Evolutionary conservation across 257 asterid species (phyloP).

Genomic region (Lavandula angustifolia): DNA sequence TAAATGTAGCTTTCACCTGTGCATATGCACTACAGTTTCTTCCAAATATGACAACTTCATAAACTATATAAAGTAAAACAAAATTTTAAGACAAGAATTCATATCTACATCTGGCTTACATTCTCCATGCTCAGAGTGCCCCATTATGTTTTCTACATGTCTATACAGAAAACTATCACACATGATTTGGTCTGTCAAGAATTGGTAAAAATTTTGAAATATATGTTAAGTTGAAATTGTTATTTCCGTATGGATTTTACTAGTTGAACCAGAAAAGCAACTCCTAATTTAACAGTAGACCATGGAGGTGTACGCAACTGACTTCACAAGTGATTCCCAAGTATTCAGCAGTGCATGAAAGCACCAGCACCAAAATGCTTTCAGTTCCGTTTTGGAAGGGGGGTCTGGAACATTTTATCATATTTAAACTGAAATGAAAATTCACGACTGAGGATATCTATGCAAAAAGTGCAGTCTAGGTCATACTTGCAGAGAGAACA

Average conservation of each 20-base stretch:
- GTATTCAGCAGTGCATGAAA: conserved; percentile 3
- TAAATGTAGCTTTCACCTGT: neutral
- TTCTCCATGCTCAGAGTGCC: neutral
- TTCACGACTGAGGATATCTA: neutral
- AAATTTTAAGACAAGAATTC: too few relatives aligned
- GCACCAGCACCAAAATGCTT: neutral
- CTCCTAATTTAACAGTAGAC: conserved; percentile 1
- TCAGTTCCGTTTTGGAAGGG: neutral
- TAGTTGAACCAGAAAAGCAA: conserved; percentile 16
- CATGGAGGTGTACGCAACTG: neutral
- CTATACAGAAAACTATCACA: neutral
- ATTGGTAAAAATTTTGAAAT: neutral
- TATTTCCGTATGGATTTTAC: neutral
- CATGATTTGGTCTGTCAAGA: neutral
- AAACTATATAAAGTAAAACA: neutral
- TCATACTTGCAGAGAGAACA: too few relatives aligned
- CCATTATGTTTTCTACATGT: conserved; percentile 5
- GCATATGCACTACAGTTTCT: conserved; percentile 11
- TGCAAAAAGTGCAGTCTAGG: too few relatives aligned
- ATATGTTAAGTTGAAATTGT: neutral
- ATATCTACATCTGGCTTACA: neutral
- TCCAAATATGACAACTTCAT: conserved; percentile 11
- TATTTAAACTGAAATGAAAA: conserved; percentile 9
- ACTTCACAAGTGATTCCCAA: conserved; percentile 9
- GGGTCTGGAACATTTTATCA: neutral